Conservation (phyloP, 2,329 filamentous ascomycete genomes). For the Amphichorda felina region DNA sequence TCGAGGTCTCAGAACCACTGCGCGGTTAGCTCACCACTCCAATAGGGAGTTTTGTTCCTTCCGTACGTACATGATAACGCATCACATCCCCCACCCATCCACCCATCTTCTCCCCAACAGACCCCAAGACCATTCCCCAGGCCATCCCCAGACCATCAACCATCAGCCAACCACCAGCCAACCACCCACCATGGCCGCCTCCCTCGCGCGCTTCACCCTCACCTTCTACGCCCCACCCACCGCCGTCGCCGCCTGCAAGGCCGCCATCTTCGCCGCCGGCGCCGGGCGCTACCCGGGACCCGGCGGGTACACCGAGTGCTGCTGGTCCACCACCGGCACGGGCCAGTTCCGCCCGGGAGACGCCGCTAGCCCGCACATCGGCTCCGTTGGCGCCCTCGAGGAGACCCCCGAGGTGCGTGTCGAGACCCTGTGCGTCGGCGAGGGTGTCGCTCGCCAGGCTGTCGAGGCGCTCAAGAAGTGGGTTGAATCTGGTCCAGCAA, state of each 20-base stretch:
- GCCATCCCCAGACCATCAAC: neutral
- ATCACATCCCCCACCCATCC: too few species aligned
- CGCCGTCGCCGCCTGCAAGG: conserved; percentile 36
- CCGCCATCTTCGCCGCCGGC: conserved; percentile 45
- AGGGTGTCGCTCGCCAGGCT: conserved; percentile 41
- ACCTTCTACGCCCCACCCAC: conserved; percentile 37
- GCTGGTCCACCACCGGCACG: conserved; percentile 38
- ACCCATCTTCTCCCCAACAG: too few species aligned
- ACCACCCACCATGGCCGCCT: neutral
- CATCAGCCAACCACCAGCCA: neutral
- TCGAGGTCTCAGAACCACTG: too few species aligned
- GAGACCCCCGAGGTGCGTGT: conserved; percentile 47
- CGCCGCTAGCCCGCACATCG: conserved; percentile 51
- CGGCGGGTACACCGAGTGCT: conserved; percentile 43
- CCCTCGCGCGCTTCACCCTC: conserved; percentile 18
- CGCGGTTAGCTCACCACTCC: too few species aligned
- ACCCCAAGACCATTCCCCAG: neutral
- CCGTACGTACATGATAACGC: too few species aligned
- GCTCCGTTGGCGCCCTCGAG: conserved; percentile 43
- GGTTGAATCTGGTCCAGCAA: conserved; percentile 11
- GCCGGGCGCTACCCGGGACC: conserved; percentile 37
- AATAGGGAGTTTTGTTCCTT: too few species aligned
- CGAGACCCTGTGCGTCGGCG: conserved; percentile 50
- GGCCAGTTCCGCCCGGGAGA: conserved; percentile 56
- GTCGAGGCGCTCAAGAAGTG: conserved; percentile 55